Evolutionary conservation across 225 moss, liverwort and hornwort species (phyloP).

Genomic region (Pleurozium schreberi): DNA sequence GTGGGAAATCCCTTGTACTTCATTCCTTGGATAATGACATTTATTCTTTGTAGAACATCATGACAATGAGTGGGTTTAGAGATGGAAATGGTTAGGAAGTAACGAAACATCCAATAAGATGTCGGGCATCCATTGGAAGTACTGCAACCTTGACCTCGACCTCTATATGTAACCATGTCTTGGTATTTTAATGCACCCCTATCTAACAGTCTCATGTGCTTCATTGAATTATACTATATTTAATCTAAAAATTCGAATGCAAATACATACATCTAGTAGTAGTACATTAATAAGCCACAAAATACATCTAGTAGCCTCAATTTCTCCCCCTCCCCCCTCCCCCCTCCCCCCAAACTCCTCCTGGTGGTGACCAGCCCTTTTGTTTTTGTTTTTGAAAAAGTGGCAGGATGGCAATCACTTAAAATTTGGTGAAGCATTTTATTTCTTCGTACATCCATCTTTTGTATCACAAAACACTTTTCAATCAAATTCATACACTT

Average conservation of each 20-base stretch:
- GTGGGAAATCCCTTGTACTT: neutral
- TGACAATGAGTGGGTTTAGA: neutral
- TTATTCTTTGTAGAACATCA: neutral
- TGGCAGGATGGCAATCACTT: too few species aligned
- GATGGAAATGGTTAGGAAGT: neutral
- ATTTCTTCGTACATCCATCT: too few species aligned
- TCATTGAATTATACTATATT: neutral
- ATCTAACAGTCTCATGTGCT: neutral
- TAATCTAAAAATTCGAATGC: accelerated
- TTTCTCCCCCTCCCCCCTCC: too few species aligned
- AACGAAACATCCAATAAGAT: neutral
- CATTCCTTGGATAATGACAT: accelerated
- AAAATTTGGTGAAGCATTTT: too few species aligned
- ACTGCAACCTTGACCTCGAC: neutral
- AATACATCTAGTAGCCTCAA: accelerated
- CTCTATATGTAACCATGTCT: accelerated
- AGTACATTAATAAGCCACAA: neutral
- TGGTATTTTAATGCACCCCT: neutral
- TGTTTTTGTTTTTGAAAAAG: too few species aligned
- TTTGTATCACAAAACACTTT: too few species aligned
- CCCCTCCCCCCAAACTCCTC: too few species aligned
- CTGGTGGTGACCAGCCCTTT: too few species aligned
- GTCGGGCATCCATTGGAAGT: neutral
- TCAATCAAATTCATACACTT: too few species aligned
- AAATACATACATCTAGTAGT: too few species aligned